Conservation (phyloP, 2,329 filamentous ascomycete genomes). For the Pezicula radicicola region DNA sequence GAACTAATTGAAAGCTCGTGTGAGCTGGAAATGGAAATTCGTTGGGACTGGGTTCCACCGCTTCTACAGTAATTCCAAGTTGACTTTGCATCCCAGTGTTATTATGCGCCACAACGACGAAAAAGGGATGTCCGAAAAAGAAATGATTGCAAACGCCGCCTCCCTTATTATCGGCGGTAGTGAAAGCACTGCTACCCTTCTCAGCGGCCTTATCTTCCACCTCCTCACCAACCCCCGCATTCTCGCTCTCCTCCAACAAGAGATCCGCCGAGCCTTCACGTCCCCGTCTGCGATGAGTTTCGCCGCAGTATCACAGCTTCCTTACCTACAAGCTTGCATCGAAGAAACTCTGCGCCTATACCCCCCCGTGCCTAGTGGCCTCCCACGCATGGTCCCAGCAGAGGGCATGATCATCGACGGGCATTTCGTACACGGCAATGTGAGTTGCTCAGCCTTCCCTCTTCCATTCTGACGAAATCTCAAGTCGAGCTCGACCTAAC, state of each 20-base stretch:
- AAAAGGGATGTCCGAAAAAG: constrained; percentile 14
- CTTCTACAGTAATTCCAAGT: no score
- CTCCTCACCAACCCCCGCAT: constrained; percentile 28
- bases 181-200: constrained; percentile 14
- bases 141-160: constrained; percentile 9
- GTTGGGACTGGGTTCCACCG: no score
- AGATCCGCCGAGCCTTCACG: constrained; percentile 36
- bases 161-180: constrained; percentile 14
- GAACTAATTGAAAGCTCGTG: no score
- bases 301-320: constrained; percentile 23
- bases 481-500: background rate
- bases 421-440: constrained; percentile 7
- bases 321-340: constrained; percentile 38
- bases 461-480: background rate
- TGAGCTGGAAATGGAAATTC: no score
- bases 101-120: constrained; percentile 12
- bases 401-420: constrained; percentile 15
- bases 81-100: background rate
- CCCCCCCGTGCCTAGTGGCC: constrained; percentile 19
- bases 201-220: constrained; percentile 10
- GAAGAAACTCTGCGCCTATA: constrained; percentile 41
- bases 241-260: constrained; percentile 30
- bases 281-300: constrained; percentile 36
- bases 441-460: background rate
- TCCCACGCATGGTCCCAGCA: constrained; percentile 10